Percentiles rank a stretch among this genome's conserved stretches.
These are phyloP conservation scores for Striga asiatica DNA, from an alignment of 257 asterid genomes.

Conservation along the genomic window DNA sequence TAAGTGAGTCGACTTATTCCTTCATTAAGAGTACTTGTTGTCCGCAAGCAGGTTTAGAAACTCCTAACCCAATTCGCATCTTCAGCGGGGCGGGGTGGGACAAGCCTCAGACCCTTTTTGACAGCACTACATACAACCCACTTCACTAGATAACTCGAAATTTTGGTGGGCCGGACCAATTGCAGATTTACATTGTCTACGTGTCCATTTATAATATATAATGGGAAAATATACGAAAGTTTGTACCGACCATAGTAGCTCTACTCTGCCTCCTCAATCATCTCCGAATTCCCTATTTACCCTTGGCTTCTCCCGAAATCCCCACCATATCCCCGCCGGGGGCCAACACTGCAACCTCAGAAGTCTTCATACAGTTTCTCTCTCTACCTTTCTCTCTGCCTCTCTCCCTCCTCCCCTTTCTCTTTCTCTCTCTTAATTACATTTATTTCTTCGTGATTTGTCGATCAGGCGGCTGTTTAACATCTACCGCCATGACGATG, in stretches of 20 bases:
- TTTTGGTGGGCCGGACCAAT: too few relatives aligned
- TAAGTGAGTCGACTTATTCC: too few relatives aligned
- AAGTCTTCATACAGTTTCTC: slow-evolving; percentile 20
- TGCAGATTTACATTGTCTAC: not conserved
- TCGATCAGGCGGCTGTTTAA: slow-evolving; percentile 42
- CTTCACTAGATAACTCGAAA: too few relatives aligned
- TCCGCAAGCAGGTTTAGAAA: too few relatives aligned
- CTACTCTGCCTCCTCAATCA: not conserved
- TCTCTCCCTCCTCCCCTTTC: slow-evolving; percentile 9
- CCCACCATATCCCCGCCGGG: slow-evolving; percentile 21
- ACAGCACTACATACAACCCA: too few relatives aligned
- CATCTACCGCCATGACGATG: slow-evolving; percentile 59
- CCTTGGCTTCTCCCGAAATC: slow-evolving; percentile 16
- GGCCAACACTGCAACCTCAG: slow-evolving; percentile 21
- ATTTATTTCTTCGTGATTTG: slow-evolving; percentile 24
- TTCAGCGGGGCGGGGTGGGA: too few relatives aligned
- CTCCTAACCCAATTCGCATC: too few relatives aligned
- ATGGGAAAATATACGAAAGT: too few relatives aligned
- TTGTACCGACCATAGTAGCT: not conserved
- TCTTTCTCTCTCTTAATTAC: slow-evolving; percentile 8
- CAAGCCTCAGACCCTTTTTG: too few relatives aligned
- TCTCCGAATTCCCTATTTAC: slow-evolving; percentile 13
- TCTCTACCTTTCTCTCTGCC: slow-evolving; percentile 16
- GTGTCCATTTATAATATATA: not conserved
- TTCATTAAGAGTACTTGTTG: too few relatives aligned